phyloP scores from a whole-genome alignment of 2,329 filamentous ascomycete species.

The Byssochlamys sp. region DNA sequence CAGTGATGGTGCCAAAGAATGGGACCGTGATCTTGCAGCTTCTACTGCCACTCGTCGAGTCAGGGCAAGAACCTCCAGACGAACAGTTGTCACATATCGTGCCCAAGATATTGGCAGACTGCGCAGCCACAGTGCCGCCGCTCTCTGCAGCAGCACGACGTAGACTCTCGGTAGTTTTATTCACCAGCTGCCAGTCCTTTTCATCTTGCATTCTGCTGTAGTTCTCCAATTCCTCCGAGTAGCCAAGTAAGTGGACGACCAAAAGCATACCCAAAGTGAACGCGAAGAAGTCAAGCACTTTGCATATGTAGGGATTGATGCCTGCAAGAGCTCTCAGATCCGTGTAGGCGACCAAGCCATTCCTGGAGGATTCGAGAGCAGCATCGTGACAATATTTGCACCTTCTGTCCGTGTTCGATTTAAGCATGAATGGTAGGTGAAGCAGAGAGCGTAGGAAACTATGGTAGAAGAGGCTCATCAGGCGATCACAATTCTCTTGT shows the following conservation, averaged over 20 bases:
- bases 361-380: conserved; percentile 35
- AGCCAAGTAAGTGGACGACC: conserved; percentile 34
- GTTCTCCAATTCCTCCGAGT: conserved; percentile 14
- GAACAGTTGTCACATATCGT: conserved; percentile 20
- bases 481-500: conserved; percentile 21
- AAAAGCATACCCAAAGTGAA: conserved; percentile 40
- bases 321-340: conserved; percentile 19
- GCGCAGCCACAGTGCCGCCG: conserved; percentile 35
- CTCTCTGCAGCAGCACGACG: conserved; percentile 22
- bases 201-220: conserved; percentile 22
- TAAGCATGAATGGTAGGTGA: conserved; percentile 41
- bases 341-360: conserved; percentile 31
- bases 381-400: conserved; percentile 31
- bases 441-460: conserved; percentile 31
- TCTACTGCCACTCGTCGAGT: not conserved
- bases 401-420: conserved; percentile 24
- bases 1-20: conserved; percentile 37
- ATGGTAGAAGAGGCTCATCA: conserved; percentile 32
- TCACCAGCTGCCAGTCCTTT: conserved; percentile 29
- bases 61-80: conserved; percentile 7
- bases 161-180: conserved; percentile 23
- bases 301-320: conserved; percentile 32
- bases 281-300: conserved; percentile 40
- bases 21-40: conserved; percentile 36
- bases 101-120: conserved; percentile 34